These are phyloP conservation scores for Fusarium papillatum DNA, from an alignment of 2,329 filamentous ascomycete genomes.

Conservation along the genomic window DNA sequence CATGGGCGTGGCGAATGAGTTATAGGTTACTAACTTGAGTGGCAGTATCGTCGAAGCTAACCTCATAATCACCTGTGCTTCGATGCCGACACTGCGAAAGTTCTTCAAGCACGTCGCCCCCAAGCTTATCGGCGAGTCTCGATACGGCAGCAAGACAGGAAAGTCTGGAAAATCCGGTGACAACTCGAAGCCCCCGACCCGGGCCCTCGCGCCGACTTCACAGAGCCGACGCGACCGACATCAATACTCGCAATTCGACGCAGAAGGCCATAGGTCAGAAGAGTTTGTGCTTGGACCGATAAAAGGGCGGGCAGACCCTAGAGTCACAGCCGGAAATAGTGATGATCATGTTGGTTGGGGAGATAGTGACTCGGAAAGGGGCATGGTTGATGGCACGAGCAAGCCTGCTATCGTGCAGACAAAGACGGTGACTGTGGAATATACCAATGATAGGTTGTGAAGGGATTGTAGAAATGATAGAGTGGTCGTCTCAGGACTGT, in stretches of 20 bases:
- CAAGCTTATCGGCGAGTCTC: conserved; percentile 45
- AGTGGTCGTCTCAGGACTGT: background rate
- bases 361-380: conserved; percentile 40
- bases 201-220: conserved; percentile 15
- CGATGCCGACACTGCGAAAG: conserved; percentile 54
- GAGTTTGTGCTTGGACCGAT: conserved; percentile 24
- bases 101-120: conserved; percentile 55
- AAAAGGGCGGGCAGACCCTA: conserved; percentile 17
- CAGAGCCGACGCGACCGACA: conserved; percentile 33
- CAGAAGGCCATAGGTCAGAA: conserved; percentile 10
- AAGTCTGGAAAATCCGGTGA: conserved; percentile 20
- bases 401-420: conserved; percentile 40
- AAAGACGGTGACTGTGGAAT: conserved; percentile 40
- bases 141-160: conserved; percentile 40
- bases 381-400: conserved; percentile 17
- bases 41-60: conserved; percentile 51
- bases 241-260: conserved; percentile 39
- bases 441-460: conserved; percentile 15
- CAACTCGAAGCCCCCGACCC: conserved; percentile 21
- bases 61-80: conserved; percentile 56
- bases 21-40: no score
- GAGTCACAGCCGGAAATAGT: conserved; percentile 23
- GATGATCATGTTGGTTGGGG: conserved; percentile 30
- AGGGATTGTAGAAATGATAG: background rate
- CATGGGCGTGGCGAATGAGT: no score